Percentiles rank a stretch among this genome's conserved stretches.
phyloP scores from a whole-genome alignment of 345 rosid species.

The Pseudoturritis turrita region DNA sequence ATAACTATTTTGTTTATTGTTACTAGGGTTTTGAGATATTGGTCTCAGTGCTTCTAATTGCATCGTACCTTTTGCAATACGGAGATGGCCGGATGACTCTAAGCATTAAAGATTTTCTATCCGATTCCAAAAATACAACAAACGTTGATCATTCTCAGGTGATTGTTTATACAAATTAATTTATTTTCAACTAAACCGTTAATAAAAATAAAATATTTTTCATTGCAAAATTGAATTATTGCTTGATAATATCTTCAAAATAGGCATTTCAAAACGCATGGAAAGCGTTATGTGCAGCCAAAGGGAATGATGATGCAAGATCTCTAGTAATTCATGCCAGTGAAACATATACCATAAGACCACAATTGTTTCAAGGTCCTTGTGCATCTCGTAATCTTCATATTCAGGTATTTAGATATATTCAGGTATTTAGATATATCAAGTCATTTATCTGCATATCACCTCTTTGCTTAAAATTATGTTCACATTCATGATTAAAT shows the following conservation, averaged over 20 bases:
- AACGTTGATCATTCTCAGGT: not conserved
- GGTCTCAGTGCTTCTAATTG: not conserved
- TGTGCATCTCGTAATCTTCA: not conserved
- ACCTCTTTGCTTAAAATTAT: not conserved
- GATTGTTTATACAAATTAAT: not conserved
- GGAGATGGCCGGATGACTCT: not conserved
- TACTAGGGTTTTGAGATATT: constrained; percentile 8
- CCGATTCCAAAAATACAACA: not conserved
- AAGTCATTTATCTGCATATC: not conserved
- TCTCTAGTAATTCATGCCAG: not conserved
- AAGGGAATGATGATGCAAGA: not conserved
- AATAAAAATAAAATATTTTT: not conserved
- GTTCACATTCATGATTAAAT: not conserved
- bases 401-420: constrained; percentile 23
- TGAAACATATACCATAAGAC: not conserved
- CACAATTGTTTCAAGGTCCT: constrained; percentile 15
- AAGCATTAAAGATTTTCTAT: not conserved
- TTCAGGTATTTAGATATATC: too few relatives aligned
- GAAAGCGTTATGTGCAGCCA: not conserved
- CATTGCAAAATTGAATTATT: not conserved
- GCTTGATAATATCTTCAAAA: not conserved
- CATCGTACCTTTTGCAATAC: not conserved
- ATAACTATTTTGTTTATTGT: not conserved
- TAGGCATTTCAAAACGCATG: constrained; percentile 19
- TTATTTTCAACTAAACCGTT: not conserved